Conservation (phyloP, 257 asterid genomes). For the Solanum medicagineum region DNA sequence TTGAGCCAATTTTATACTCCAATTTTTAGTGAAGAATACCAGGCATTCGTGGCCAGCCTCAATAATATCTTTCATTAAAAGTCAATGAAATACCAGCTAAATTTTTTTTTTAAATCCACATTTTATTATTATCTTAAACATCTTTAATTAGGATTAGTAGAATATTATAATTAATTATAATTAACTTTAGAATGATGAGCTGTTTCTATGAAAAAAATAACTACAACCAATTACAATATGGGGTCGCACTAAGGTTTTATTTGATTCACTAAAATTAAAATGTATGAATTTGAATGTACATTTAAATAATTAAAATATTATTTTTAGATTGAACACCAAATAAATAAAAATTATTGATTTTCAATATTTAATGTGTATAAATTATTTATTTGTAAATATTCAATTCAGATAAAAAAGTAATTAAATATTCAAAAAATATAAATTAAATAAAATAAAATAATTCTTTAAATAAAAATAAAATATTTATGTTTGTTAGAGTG, state of each 20-base stretch:
- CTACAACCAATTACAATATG: neutral
- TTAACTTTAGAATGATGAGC: neutral
- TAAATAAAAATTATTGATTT: no score
- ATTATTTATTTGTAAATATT: no score
- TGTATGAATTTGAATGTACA: no score
- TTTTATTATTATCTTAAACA: neutral
- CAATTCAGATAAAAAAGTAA: no score
- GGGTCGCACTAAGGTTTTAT: neutral
- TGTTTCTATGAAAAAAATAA: neutral
- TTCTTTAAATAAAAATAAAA: no score
- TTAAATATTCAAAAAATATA: no score
- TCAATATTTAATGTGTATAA: no score
- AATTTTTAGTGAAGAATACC: neutral
- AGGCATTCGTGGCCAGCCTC: neutral
- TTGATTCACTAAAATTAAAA: no score
- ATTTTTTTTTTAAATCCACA: neutral
- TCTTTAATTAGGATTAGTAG: neutral
- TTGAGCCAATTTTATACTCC: neutral
- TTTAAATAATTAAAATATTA: no score
- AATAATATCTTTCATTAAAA: neutral
- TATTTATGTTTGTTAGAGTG: neutral
- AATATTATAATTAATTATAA: neutral
- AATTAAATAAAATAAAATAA: no score
- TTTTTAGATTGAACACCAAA: no score
- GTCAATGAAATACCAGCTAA: neutral